Percentiles rank a stretch among this genome's conserved stretches.
phyloP scores from a whole-genome alignment of 192 early-diverging fungal genomes.

The Haplosporangium gracile region DNA sequence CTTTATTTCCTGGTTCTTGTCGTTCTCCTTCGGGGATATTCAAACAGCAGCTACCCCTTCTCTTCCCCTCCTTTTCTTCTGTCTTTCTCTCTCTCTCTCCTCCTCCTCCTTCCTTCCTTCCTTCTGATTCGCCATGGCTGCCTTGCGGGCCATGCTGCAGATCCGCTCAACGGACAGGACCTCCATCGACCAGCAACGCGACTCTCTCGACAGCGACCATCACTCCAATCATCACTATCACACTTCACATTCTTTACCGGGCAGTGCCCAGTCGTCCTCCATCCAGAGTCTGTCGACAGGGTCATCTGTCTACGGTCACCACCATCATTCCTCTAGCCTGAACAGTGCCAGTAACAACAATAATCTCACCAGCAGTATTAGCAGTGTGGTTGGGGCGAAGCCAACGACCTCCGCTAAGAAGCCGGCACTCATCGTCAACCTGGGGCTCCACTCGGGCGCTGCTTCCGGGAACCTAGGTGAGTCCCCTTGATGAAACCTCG shows the following conservation, averaged over 20 bases:
- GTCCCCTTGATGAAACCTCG: background rate
- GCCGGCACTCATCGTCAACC: slow-evolving; percentile 28
- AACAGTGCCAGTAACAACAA: background rate
- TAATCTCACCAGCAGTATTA: background rate
- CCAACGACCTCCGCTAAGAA: slow-evolving; percentile 14
- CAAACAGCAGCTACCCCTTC: background rate
- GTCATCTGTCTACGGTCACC: slow-evolving; percentile 1
- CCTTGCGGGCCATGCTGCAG: slow-evolving; percentile 37
- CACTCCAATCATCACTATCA: background rate
- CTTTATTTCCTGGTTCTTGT: background rate
- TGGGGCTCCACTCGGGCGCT: slow-evolving; percentile 65
- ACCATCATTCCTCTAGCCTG: background rate
- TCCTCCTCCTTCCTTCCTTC: background rate
- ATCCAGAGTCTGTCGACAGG: background rate
- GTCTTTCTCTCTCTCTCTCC: background rate
- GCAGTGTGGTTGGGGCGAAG: background rate
- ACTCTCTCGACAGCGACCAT: background rate
- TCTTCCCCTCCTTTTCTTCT: background rate
- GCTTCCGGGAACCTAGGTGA: slow-evolving; percentile 67
- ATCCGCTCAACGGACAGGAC: slow-evolving; percentile 10
- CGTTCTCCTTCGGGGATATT: no score
- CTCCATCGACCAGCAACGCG: slow-evolving; percentile 1
- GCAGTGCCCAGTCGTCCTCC: background rate
- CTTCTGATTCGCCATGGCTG: slow-evolving; percentile 19
- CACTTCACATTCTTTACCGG: background rate